Base-by-base conservation (phyloP, 352 stramenopile species). In the Achlya hypogyna region DNA sequence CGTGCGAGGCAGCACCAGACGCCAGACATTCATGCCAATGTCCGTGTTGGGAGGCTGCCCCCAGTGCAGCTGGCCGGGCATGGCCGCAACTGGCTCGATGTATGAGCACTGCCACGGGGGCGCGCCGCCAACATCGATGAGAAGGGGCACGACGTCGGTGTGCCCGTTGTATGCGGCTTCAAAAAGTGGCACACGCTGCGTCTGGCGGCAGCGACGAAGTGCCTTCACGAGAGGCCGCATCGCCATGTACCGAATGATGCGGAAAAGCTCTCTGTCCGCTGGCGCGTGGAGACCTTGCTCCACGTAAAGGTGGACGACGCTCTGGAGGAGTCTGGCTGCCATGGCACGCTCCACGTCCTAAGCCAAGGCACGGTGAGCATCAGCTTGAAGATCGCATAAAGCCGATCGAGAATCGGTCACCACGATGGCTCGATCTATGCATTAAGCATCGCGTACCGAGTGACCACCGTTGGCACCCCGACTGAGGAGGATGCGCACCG, bases 141-240 rank as follows among this genome's bases (percentile, higher is more conserved):
- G 43, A 23, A 89, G 75, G 8, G 72, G 69, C 28, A 73, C 72
- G 29, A 91, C 79, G 20, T 85, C 66, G 0, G 78, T 68, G 52
- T 86, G 78, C 1, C 81, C 82, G 53, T 90, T 93, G 53, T 87
- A 73, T 12, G 89, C 59, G 14, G 82, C 84, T 63, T 93, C 84
- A 35, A 91, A 81, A 27, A 93, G 70, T 20, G 84, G 56, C 20
- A 90, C 81, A n/a, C 84, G 82, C 22, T 87, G 79, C 0, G 82
- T 90, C 42, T 82, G 81, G 0, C 76, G 70, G 25, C 79, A 82
- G 16, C 81, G 66, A 0, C 60, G 62, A 0, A 87, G 70, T 59
- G 18, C n/a, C 32, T 66, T 66, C 3, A 27, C 12, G 5, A 66
- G 34, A 5, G 59, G 35, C 12, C 16, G 47, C 35, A 66, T 31